Evolutionary conservation across 257 asterid genomes (phyloP).

Genomic region (Solanum acaule): DNA sequence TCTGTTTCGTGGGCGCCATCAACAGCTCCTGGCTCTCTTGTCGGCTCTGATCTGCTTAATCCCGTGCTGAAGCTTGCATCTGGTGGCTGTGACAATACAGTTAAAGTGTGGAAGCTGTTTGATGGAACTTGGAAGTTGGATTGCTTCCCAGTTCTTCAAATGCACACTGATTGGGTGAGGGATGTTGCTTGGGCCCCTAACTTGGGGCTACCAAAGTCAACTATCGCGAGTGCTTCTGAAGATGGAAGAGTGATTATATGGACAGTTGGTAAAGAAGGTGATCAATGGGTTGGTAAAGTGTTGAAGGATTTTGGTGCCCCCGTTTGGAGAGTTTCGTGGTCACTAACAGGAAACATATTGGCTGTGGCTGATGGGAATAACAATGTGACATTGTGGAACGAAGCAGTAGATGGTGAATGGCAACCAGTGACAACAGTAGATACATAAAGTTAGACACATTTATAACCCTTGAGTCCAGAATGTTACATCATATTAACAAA

Average conservation of each 20-base stretch:
- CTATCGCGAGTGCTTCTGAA: constrained; percentile 56
- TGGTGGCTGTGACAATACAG: constrained; percentile 65
- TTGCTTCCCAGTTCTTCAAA: constrained; percentile 53
- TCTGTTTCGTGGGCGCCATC: constrained; percentile 73
- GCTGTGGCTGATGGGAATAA: constrained; percentile 66
- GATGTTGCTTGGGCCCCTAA: constrained; percentile 75
- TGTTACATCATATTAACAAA: not conserved
- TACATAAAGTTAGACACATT: not conserved
- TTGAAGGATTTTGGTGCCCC: constrained; percentile 49
- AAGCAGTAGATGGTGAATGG: constrained; percentile 63
- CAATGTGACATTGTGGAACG: constrained; percentile 57
- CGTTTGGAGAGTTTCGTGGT: constrained; percentile 69
- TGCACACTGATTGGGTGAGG: constrained; percentile 65
- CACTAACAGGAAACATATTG: constrained; percentile 55
- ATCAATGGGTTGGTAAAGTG: constrained; percentile 50
- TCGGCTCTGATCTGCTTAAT: constrained; percentile 27
- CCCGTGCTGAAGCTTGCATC: constrained; percentile 52
- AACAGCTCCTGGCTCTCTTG: constrained; percentile 48
- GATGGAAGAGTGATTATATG: constrained; percentile 57
- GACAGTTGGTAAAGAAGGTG: constrained; percentile 46
- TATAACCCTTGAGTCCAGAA: not conserved
- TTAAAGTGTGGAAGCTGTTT: constrained; percentile 57
- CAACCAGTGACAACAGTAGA: constrained; percentile 52
- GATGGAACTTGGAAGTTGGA: constrained; percentile 60
- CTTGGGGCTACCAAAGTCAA: constrained; percentile 60